These are phyloP conservation scores for Starmerella vaccinii DNA, from an alignment of 805 yeast genomes.

Conservation along the genomic window DNA sequence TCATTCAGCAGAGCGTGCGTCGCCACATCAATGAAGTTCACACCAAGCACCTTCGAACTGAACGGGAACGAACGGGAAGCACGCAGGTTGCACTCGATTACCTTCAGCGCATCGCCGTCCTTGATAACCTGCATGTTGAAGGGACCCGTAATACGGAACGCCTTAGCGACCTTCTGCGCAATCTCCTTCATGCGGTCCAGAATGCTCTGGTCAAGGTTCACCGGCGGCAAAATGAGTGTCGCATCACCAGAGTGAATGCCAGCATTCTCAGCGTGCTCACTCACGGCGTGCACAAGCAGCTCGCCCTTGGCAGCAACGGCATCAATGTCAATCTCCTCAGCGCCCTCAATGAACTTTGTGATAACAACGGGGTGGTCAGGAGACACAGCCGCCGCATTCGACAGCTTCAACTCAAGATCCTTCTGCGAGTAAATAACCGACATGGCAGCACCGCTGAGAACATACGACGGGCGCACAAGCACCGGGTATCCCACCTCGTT, in stretches of 20 bases:
- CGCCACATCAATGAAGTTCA: constrained; percentile 89
- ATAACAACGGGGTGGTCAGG: constrained; percentile 97
- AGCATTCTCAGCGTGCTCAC: constrained; percentile 97
- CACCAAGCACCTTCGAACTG: constrained; percentile 92
- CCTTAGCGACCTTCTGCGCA: constrained; percentile 86
- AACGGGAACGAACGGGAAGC: constrained; percentile 99
- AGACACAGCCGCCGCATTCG: constrained; percentile 83
- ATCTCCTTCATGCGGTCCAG: constrained; percentile 71
- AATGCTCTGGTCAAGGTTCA: constrained; percentile 52
- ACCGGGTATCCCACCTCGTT: constrained; percentile 86
- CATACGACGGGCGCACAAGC: constrained; percentile 94
- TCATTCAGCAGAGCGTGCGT: constrained; percentile 72
- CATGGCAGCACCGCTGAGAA: constrained; percentile 98
- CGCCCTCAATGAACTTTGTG: constrained; percentile 90
- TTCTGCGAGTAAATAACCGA: constrained; percentile 70
- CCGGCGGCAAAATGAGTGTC: constrained; percentile 89
- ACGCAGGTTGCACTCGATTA: constrained; percentile 96
- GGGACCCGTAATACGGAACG: constrained; percentile 95
- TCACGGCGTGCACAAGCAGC: constrained; percentile 86
- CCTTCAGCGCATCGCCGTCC: constrained; percentile 88
- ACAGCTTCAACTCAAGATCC: constrained; percentile 72
- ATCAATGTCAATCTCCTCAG: constrained; percentile 94
- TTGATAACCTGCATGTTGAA: constrained; percentile 98
- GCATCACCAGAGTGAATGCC: constrained; percentile 99
- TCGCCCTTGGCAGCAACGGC: constrained; percentile 87